phyloP scores from a whole-genome alignment of 108 stramenopile genomes.

The Nitzschia putrida region DNA sequence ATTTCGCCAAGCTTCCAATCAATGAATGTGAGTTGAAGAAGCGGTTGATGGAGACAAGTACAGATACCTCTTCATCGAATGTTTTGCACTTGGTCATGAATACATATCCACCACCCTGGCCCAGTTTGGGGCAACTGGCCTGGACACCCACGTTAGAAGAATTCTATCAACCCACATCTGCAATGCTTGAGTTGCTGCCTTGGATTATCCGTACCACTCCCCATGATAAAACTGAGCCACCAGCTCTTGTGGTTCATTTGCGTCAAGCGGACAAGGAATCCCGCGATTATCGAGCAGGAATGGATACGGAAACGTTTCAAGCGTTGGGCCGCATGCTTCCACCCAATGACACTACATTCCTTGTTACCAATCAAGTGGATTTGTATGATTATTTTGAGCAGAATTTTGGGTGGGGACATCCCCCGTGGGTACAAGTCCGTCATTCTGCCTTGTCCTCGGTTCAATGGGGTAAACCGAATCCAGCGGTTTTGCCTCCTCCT shows the following conservation, averaged over 20 bases:
- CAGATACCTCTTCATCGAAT: not conserved
- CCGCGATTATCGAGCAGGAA: constrained; percentile 31
- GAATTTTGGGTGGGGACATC: constrained; percentile 44
- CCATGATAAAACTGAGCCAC: not conserved
- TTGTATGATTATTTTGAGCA: constrained; percentile 41
- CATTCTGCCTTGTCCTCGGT: constrained; percentile 39
- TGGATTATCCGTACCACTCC: constrained; percentile 6
- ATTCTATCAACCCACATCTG: constrained; percentile 25
- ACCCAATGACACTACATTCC: constrained; percentile 21
- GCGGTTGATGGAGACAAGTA: not conserved
- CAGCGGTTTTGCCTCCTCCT: not conserved
- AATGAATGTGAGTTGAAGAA: constrained; percentile 44
- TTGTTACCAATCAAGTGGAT: constrained; percentile 50
- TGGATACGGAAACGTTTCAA: constrained; percentile 39
- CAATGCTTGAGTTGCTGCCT: constrained; percentile 28
- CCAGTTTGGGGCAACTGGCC: not conserved
- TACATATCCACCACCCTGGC: constrained; percentile 53
- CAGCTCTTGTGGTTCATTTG: constrained; percentile 48
- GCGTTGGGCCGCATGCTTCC: constrained; percentile 24
- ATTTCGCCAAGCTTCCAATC: constrained; percentile 11
- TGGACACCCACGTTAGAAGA: constrained; percentile 11
- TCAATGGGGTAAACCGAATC: not conserved
- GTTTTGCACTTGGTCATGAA: constrained; percentile 28
- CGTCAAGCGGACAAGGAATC: constrained; percentile 35
- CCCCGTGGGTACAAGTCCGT: constrained; percentile 31